Percentiles rank a stretch among this genome's conserved stretches.
phyloP scores from a whole-genome alignment of 305 asterid genomes.

The Fraxinus velutina region DNA sequence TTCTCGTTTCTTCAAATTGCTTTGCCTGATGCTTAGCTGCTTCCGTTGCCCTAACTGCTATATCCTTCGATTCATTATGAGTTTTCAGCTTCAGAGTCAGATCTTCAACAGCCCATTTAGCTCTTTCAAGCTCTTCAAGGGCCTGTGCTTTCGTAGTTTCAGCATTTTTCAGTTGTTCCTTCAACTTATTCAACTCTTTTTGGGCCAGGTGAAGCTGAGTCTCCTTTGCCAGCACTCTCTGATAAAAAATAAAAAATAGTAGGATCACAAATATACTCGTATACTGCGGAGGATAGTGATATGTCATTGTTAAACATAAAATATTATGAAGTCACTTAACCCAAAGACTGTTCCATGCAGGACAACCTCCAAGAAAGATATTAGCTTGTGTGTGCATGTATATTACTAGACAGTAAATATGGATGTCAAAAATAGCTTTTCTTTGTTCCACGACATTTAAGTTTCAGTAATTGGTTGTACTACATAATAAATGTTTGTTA shows the following conservation, averaged over 20 bases:
- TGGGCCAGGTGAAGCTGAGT: constrained; percentile 68
- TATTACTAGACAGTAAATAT: not conserved
- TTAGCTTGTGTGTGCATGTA: not conserved
- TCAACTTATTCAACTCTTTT: constrained; percentile 67
- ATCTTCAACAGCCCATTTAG: constrained; percentile 53
- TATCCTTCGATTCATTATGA: constrained; percentile 53
- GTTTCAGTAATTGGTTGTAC: not conserved
- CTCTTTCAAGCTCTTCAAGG: constrained; percentile 65
- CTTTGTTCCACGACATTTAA: not conserved
- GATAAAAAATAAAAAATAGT: constrained; percentile 11
- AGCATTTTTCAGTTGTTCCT: constrained; percentile 62
- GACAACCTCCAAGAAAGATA: not conserved
- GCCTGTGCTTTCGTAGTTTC: constrained; percentile 69
- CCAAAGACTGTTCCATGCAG: not conserved
- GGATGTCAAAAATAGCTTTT: not conserved
- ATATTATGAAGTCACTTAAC: not conserved
- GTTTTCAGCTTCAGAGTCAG: constrained; percentile 49
- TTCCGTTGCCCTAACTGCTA: constrained; percentile 50
- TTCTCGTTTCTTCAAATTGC: constrained; percentile 45
- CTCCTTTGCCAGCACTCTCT: constrained; percentile 77
- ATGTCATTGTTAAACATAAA: not conserved
- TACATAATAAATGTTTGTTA: not conserved
- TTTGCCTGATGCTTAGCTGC: constrained; percentile 48
- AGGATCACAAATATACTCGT: not conserved
- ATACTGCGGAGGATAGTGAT: not conserved